Conservation (phyloP, 495 filamentous ascomycete species). For the Oidiodendron maius region DNA sequence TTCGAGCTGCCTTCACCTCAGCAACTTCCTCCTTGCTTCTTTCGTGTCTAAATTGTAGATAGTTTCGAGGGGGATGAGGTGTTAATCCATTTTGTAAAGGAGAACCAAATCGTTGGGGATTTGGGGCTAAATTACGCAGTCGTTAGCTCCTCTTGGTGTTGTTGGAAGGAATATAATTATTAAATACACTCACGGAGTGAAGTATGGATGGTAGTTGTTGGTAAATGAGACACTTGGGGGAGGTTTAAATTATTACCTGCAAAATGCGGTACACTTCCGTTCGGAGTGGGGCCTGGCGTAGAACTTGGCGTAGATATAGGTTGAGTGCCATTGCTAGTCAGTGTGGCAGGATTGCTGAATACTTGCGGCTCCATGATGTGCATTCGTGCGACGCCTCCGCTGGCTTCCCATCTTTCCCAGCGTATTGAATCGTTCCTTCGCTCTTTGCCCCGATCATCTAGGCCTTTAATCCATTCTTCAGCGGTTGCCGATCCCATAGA, state of each 20-base stretch:
- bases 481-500: conserved; percentile 52
- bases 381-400: conserved; percentile 35
- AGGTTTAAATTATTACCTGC: neutral
- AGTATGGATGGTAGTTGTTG: conserved; percentile 1
- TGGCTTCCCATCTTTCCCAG: conserved; percentile 65
- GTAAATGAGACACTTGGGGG: neutral
- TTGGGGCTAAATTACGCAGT: conserved; percentile 9
- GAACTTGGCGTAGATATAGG: neutral
- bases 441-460: conserved; percentile 53
- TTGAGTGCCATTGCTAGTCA: neutral
- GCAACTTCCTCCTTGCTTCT: conserved; percentile 39
- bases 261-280: neutral
- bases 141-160: conserved; percentile 3
- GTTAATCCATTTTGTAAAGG: conserved; percentile 17
- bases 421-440: conserved; percentile 49
- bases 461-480: conserved; percentile 71
- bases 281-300: neutral
- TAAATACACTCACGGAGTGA: conserved; percentile 6
- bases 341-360: neutral
- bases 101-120: conserved; percentile 19
- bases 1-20: conserved; percentile 52
- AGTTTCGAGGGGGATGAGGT: conserved; percentile 9
- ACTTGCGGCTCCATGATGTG: conserved; percentile 9
- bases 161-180: too few species aligned
- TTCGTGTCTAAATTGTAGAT: conserved; percentile 24